These are phyloP conservation scores for Phoma sp. DNA, from an alignment of 2,329 filamentous ascomycete species.

Conservation along the genomic window DNA sequence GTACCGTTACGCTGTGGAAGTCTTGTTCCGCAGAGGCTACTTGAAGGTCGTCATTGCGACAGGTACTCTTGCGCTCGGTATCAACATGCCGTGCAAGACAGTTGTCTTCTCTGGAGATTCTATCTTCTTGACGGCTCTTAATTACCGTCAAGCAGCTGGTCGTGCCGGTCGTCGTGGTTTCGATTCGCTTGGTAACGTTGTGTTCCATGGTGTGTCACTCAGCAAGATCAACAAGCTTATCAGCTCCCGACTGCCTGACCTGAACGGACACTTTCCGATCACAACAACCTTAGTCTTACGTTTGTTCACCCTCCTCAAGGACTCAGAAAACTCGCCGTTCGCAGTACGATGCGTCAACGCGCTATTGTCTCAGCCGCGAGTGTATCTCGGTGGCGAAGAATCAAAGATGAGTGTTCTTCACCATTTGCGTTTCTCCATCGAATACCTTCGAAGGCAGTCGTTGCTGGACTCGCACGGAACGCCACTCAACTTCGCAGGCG, in stretches of 20 bases:
- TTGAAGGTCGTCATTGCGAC: slow-evolving; percentile 75
- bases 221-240: slow-evolving; percentile 71
- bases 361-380: slow-evolving; percentile 70
- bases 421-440: slow-evolving; percentile 79
- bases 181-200: slow-evolving; percentile 79
- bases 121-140: slow-evolving; percentile 73
- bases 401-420: slow-evolving; percentile 74
- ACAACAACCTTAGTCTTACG: slow-evolving; percentile 75
- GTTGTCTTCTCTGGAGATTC: slow-evolving; percentile 79
- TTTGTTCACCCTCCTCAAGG: slow-evolving; percentile 69
- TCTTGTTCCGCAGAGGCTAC: slow-evolving; percentile 75
- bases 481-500: slow-evolving; percentile 74
- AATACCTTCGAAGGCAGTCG: slow-evolving; percentile 73
- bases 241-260: slow-evolving; percentile 73
- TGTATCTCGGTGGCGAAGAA: slow-evolving; percentile 73
- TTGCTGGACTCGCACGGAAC: slow-evolving; percentile 66
- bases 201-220: slow-evolving; percentile 71
- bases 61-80: slow-evolving; percentile 75
- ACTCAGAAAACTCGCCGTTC: slow-evolving; percentile 67
- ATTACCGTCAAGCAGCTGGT: slow-evolving; percentile 77
- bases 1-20: slow-evolving; percentile 76
- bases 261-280: slow-evolving; percentile 79
- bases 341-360: slow-evolving; percentile 68
- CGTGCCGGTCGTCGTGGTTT: slow-evolving; percentile 81
- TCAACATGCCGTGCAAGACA: slow-evolving; percentile 77